These are phyloP conservation scores for Arthroderma sp. DNA, from an alignment of 2,329 filamentous ascomycete species.

Conservation along the genomic window DNA sequence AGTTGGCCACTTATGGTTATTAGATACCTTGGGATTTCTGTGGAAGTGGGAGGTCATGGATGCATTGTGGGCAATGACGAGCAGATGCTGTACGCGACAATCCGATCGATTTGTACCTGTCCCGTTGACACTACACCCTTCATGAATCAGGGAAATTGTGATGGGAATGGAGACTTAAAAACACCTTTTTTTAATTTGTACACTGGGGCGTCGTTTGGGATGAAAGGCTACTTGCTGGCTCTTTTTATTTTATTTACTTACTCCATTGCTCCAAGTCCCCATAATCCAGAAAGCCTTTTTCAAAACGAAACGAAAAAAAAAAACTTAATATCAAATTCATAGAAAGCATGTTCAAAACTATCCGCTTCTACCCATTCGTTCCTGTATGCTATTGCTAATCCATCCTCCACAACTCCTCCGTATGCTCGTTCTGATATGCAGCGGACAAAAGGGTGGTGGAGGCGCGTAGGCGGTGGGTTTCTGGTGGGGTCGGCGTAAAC, in stretches of 20 bases:
- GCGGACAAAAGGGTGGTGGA: too few relatives aligned
- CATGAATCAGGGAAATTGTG: slow-evolving; percentile 11
- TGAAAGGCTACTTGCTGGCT: slow-evolving; percentile 29
- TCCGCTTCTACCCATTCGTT: too few relatives aligned
- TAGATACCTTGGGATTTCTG: slow-evolving; percentile 42
- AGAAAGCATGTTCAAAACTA: too few relatives aligned
- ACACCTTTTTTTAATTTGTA: slow-evolving; percentile 15
- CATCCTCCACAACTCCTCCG: too few relatives aligned
- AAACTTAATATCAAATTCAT: neutral
- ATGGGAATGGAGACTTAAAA: slow-evolving; percentile 10
- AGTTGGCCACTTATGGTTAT: slow-evolving; percentile 84
- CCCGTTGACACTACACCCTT: slow-evolving; percentile 10
- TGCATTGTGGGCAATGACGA: slow-evolving; percentile 24
- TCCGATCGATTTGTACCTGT: slow-evolving; percentile 24
- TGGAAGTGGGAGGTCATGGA: slow-evolving; percentile 26
- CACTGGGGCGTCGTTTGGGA: slow-evolving; percentile 25
- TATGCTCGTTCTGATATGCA: too few relatives aligned
- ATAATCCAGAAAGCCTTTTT: slow-evolving; percentile 30
- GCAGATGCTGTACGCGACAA: slow-evolving; percentile 26
- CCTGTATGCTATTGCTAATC: too few relatives aligned
- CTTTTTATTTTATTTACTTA: slow-evolving; percentile 19
- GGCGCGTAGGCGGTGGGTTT: too few relatives aligned
- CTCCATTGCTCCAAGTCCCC: slow-evolving; percentile 28
- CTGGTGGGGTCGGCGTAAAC: too few relatives aligned
- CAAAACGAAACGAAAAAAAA: slow-evolving; percentile 1